Conservation (phyloP, 192 early-diverging fungal species). For the Backusella sp. region DNA sequence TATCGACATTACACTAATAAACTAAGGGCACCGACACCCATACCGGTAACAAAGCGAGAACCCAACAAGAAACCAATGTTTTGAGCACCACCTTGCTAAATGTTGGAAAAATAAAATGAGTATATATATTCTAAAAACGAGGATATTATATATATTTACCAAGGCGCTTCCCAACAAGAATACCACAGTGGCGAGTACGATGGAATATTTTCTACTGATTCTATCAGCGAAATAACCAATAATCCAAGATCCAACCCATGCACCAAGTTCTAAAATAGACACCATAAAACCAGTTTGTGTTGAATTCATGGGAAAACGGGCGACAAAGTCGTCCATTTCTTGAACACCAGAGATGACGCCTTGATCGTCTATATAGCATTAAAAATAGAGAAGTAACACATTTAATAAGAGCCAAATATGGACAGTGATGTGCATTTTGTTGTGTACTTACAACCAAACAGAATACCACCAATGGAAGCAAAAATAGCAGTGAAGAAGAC, state of each 20-base stretch:
- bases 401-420: not conserved
- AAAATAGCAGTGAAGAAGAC: slow-evolving; percentile 33
- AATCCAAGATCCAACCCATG: slow-evolving; percentile 59
- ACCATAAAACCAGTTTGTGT: slow-evolving; percentile 40
- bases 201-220: slow-evolving; percentile 67
- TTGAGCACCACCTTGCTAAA: slow-evolving; percentile 35
- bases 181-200: slow-evolving; percentile 58
- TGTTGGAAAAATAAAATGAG: not conserved
- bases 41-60: slow-evolving; percentile 54
- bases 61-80: slow-evolving; percentile 41
- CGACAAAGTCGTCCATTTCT: slow-evolving; percentile 32
- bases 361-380: slow-evolving; percentile 30
- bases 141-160: slow-evolving; percentile 8
- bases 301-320: slow-evolving; percentile 20
- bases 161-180: slow-evolving; percentile 47
- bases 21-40: slow-evolving; percentile 51
- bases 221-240: slow-evolving; percentile 52
- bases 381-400: not conserved
- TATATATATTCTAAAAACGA: not conserved
- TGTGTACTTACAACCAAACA: slow-evolving; percentile 38
- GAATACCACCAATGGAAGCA: slow-evolving; percentile 37
- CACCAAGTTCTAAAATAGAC: slow-evolving; percentile 60
- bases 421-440: not conserved
- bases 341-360: slow-evolving; percentile 40
- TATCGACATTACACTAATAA: slow-evolving; percentile 31